Evolutionary conservation across 768 basidiomycete genomes (phyloP).

Genomic region (Coprinopsis strossmayeri): DNA sequence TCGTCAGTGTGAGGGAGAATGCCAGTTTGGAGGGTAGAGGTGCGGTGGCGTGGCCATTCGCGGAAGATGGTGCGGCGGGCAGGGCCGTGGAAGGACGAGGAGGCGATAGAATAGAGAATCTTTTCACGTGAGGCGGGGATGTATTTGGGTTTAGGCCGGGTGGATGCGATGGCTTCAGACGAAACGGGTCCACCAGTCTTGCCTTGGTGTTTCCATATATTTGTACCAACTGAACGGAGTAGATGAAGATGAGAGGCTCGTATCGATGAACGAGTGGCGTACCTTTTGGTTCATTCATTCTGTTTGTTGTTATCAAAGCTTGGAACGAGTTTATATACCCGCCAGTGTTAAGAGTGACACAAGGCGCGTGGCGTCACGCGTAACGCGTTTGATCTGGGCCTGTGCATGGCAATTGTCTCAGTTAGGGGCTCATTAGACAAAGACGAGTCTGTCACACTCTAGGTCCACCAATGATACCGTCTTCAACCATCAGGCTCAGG

Average conservation of each 20-base stretch:
- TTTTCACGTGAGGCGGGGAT: neutral
- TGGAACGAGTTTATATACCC: too few species aligned
- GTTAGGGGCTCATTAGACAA: too few species aligned
- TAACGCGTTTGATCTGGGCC: too few species aligned
- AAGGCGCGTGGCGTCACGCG: too few species aligned
- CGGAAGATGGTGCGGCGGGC: neutral
- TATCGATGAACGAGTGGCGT: neutral
- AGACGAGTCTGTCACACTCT: too few species aligned
- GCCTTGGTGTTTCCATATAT: neutral
- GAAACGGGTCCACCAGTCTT: neutral
- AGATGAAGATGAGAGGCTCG: too few species aligned
- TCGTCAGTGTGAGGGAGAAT: neutral
- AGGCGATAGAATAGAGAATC: neutral
- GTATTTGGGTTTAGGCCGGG: neutral
- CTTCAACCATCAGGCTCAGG: too few species aligned
- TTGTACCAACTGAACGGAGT: neutral
- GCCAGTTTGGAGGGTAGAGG: neutral
- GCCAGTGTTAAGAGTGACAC: too few species aligned
- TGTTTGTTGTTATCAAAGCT: too few species aligned
- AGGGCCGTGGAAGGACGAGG: neutral
- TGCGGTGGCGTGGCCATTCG: neutral
- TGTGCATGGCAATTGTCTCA: too few species aligned
- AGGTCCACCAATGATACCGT: too few species aligned
- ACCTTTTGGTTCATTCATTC: too few species aligned
- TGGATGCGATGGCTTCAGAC: neutral